Evolutionary conservation across 176 grass and related monocot genomes (phyloP).

Genomic region (Stipa capillata): DNA sequence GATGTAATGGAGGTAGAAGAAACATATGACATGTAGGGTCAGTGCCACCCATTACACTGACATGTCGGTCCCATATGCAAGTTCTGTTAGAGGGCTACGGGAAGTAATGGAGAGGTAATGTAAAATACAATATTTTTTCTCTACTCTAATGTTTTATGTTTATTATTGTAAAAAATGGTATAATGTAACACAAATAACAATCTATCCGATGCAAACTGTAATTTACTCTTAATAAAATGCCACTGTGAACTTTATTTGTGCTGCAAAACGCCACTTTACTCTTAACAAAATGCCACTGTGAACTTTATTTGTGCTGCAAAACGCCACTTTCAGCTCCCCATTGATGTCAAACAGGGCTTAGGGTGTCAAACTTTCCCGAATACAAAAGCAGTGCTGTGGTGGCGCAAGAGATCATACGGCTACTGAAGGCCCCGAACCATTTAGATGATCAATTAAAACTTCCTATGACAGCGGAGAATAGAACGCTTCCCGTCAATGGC

Average conservation of each 20-base stretch:
- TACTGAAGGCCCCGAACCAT: background rate
- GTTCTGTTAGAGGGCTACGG: background rate
- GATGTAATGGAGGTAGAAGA: background rate
- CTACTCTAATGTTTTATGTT: background rate
- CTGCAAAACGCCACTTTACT: background rate
- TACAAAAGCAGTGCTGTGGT: background rate
- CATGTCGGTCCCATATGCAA: background rate
- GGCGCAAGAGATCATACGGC: too few relatives aligned
- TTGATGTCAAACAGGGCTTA: background rate
- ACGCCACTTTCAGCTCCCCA: background rate
- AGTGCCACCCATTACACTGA: background rate
- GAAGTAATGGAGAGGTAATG: background rate
- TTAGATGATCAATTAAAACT: background rate
- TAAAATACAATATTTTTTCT: background rate
- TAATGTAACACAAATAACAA: background rate
- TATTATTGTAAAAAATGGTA: background rate
- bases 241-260: background rate
- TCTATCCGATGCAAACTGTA: background rate
- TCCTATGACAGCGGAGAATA: background rate
- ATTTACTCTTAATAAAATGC: too few relatives aligned
- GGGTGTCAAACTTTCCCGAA: background rate
- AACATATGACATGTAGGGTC: background rate
- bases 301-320: background rate
- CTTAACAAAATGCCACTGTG: too few relatives aligned
- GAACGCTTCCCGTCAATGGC: background rate